Evolutionary conservation across 2,329 filamentous ascomycete species (phyloP), one percentile per base, ranked within the genome.

Genomic region (Trichoderma sp.): DNA sequence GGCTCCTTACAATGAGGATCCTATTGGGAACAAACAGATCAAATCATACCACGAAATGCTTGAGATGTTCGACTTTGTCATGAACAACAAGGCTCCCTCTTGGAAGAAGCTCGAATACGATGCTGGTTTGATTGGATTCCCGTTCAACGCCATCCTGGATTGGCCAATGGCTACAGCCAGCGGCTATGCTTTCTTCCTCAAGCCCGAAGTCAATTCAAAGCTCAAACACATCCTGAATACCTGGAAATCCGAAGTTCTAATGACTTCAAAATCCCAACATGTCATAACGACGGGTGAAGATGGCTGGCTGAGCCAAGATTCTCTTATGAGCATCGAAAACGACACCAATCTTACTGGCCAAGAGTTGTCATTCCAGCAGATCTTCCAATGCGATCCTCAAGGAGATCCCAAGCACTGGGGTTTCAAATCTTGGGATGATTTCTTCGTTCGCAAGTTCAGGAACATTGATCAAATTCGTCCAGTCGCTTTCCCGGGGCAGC

Each of bases 401-500:
- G 53, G 29, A 12, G 77, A 76, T 11, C 68, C 62, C 0, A 45
- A 35, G 3, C 75, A 78, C 53, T 78, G 64, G 76, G 91, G 91
- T 6, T 93, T 86, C 84, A 87, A 84, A 60, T 91, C 89, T 0
- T 93, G 91, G 91, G 91, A 93, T 77, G 83, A 84, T 78, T 93
- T 92, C 83, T 93, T 93, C 82, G 90, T 88, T 0, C 86, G 91
- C 8, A 69, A 83, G 3, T 88, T 92, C 77, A 84, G 82, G 3
- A 71, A 80, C 12, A 66, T 74, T 9, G 76, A 80, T 35, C 35
- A 33, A 2, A 84, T 89, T 1, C 87, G 91, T 0, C 91, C 91
- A 0, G 83, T 92, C 3, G 88, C 87, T 0, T 83, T 79, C 3
- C 87, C 87, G 0, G 84, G 89, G 1, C 31, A 77, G 4, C 63